Conservation (phyloP, 352 stramenopile genomes). For the Globisporangium polare region DNA sequence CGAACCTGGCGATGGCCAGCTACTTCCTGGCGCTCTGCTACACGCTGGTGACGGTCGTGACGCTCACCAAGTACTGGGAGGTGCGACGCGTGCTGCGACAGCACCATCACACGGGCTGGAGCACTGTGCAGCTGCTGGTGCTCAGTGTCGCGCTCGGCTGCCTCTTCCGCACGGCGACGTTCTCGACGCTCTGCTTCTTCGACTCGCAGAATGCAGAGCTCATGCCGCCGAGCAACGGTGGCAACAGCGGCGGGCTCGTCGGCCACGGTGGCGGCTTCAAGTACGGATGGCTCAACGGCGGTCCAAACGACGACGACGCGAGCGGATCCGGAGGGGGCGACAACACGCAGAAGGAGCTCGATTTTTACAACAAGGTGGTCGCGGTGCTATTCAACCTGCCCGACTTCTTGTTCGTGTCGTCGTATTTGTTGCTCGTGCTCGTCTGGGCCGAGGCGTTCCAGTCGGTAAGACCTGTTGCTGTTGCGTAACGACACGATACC, state of each 20-base stretch:
- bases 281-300: slow-evolving; percentile 9
- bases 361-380: slow-evolving; percentile 90
- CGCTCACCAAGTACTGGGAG: slow-evolving; percentile 69
- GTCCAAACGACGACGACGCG: slow-evolving; percentile 16
- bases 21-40: slow-evolving; percentile 89
- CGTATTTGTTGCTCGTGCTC: slow-evolving; percentile 88
- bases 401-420: slow-evolving; percentile 91
- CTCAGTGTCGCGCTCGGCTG: slow-evolving; percentile 77
- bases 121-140: slow-evolving; percentile 80
- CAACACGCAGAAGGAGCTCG: slow-evolving; percentile 55
- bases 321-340: slow-evolving; percentile 10
- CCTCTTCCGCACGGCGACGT: slow-evolving; percentile 84
- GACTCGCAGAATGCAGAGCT: slow-evolving; percentile 70
- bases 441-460: slow-evolving; percentile 90
- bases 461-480: slow-evolving; percentile 40
- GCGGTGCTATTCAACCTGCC: slow-evolving; percentile 91
- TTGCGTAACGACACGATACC: background rate
- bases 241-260: slow-evolving; percentile 14
- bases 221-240: slow-evolving; percentile 15
- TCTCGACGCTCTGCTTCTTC: slow-evolving; percentile 86
- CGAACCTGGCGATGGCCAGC: slow-evolving; percentile 83
- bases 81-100: slow-evolving; percentile 63
- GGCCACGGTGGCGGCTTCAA: slow-evolving; percentile 13
- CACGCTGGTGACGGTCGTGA: slow-evolving; percentile 77
- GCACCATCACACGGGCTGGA: slow-evolving; percentile 69